These are phyloP conservation scores for Pythium chondricola DNA, from an alignment of 352 stramenopile species.

Conservation along the genomic window DNA sequence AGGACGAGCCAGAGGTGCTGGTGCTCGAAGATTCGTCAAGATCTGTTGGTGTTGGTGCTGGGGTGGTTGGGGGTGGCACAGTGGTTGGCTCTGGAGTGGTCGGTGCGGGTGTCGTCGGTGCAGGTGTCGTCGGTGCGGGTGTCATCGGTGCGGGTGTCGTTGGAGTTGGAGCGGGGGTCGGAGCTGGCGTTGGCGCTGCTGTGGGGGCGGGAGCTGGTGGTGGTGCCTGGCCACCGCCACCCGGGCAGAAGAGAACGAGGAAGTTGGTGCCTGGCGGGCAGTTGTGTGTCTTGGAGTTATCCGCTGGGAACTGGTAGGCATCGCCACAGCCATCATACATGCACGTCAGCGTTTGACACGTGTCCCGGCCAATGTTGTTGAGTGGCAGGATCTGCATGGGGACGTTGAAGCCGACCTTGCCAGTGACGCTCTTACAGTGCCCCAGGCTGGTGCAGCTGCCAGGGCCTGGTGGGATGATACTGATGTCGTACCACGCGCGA, in stretches of 20 bases:
- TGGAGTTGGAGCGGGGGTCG: not conserved
- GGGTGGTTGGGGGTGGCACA: not conserved
- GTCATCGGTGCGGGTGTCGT: not conserved
- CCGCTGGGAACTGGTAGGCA: conserved; percentile 51
- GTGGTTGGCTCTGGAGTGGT: not conserved
- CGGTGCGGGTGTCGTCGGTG: not conserved
- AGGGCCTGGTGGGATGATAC: conserved; percentile 30
- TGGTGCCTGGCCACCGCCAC: conserved; percentile 23
- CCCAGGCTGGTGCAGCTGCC: conserved; percentile 44
- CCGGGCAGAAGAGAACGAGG: conserved; percentile 62
- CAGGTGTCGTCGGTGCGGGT: conserved; percentile 11
- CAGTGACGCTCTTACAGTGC: conserved; percentile 35
- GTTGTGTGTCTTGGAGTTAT: conserved; percentile 56
- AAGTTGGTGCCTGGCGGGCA: conserved; percentile 49
- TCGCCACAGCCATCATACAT: conserved; percentile 44
- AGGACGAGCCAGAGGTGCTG: not conserved
- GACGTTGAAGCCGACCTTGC: conserved; percentile 62
- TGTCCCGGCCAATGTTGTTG: conserved; percentile 31
- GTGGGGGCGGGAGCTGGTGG: conserved; percentile 6
- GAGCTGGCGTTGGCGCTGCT: conserved; percentile 15
- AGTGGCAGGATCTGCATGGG: conserved; percentile 45
- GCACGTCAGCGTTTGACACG: conserved; percentile 40
- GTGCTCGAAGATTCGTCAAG: not conserved
- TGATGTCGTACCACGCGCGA: conserved; percentile 21
- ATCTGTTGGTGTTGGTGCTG: not conserved